These are phyloP conservation scores for Coemansia sp. DNA, from an alignment of 192 early-diverging fungal species.

Conservation along the genomic window DNA sequence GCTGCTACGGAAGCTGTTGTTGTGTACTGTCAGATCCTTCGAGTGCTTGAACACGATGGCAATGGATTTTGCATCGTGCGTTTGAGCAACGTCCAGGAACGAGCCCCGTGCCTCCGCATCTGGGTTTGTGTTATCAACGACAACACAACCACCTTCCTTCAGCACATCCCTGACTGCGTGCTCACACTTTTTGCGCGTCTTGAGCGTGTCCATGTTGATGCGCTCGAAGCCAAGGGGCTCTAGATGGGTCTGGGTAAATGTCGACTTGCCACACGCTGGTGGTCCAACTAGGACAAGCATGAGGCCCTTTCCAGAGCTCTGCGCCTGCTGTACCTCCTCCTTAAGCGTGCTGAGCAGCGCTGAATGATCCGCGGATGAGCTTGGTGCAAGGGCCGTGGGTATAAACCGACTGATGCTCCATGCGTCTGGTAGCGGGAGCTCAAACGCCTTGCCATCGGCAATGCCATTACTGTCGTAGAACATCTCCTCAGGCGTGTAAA, in stretches of 20 bases:
- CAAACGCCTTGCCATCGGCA: conserved; percentile 9
- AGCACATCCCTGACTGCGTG: conserved; percentile 58
- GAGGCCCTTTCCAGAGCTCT: conserved; percentile 37
- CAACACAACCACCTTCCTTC: conserved; percentile 56
- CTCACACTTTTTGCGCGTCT: conserved; percentile 75
- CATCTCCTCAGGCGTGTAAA: conserved; percentile 81
- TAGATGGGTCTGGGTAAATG: conserved; percentile 66
- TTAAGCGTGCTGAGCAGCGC: conserved; percentile 23
- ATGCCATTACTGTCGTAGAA: conserved; percentile 59
- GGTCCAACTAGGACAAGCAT: conserved; percentile 77
- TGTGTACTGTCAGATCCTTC: conserved; percentile 75
- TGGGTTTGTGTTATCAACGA: conserved; percentile 86
- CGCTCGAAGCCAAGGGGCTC: conserved; percentile 64
- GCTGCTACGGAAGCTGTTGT: conserved; percentile 71
- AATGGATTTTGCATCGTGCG: conserved; percentile 15
- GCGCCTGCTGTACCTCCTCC: conserved; percentile 22
- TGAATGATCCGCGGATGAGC: neutral
- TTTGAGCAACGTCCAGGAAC: conserved; percentile 67
- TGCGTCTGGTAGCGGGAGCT: conserved; percentile 15
- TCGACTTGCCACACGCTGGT: conserved; percentile 84
- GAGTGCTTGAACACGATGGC: conserved; percentile 57
- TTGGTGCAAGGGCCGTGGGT: neutral
- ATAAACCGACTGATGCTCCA: conserved; percentile 18
- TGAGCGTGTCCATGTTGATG: conserved; percentile 84
- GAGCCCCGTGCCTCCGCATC: conserved; percentile 57